phyloP scores from a whole-genome alignment of 306 rosid species.

The Hippophae rhamnoides region DNA sequence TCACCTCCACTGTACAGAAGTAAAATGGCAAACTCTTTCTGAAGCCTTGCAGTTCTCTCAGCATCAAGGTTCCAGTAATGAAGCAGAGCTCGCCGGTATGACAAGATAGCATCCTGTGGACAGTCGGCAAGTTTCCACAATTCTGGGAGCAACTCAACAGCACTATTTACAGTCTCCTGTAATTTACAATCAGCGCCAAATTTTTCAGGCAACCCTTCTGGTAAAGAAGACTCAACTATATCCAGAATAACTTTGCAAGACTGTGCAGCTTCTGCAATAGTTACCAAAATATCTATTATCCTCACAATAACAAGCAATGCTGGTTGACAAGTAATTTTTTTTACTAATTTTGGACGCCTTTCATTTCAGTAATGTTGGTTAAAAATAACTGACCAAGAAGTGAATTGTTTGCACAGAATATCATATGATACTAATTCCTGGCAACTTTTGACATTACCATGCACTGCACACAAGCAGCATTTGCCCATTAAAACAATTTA shows the following conservation, averaged over 20 bases:
- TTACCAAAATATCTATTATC: conserved; percentile 24
- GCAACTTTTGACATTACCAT: too few relatives aligned
- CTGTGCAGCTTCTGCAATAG: conserved; percentile 87
- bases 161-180: conserved; percentile 71
- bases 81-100: conserved; percentile 66
- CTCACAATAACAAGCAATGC: conserved; percentile 1
- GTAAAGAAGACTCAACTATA: conserved; percentile 72
- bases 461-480: too few relatives aligned
- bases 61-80: conserved; percentile 64
- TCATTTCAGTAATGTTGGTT: too few relatives aligned
- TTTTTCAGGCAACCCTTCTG: conserved; percentile 74
- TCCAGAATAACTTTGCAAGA: conserved; percentile 83
- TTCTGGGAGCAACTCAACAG: conserved; percentile 81
- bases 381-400: too few relatives aligned
- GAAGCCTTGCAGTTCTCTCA: conserved; percentile 51
- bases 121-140: conserved; percentile 77
- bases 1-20: conserved; percentile 81
- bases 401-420: too few relatives aligned
- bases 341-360: too few relatives aligned
- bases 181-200: conserved; percentile 73
- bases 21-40: conserved; percentile 69
- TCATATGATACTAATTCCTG: too few relatives aligned
- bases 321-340: too few relatives aligned
- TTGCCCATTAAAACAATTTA: too few relatives aligned
- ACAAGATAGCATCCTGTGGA: conserved; percentile 62